Evolutionary conservation across 2,329 filamentous ascomycete genomes (phyloP).

Genomic region (Capronia americana): DNA sequence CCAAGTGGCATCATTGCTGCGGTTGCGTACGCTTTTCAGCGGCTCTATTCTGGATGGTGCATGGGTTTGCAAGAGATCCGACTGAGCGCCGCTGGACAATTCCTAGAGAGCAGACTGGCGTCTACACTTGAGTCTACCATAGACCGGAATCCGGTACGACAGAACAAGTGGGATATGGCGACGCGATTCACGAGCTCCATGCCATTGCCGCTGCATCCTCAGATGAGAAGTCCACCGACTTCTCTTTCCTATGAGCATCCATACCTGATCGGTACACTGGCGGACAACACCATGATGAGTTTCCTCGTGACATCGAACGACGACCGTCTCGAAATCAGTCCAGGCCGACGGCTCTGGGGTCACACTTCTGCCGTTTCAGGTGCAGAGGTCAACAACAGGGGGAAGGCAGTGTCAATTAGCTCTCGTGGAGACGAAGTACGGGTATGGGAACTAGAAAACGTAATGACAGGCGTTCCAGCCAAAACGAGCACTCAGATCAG

Average conservation of each 20-base stretch:
- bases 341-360: constrained; percentile 81
- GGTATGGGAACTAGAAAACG: constrained; percentile 86
- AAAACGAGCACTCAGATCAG: constrained; percentile 63
- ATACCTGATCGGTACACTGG: constrained; percentile 81
- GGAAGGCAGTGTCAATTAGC: constrained; percentile 90
- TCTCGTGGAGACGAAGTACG: constrained; percentile 77
- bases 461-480: constrained; percentile 43
- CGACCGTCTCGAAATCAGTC: constrained; percentile 69
- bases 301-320: constrained; percentile 79
- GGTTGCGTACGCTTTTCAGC: constrained; percentile 83
- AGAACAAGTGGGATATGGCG: constrained; percentile 32
- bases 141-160: background rate
- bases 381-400: constrained; percentile 80
- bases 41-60: constrained; percentile 80
- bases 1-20: constrained; percentile 72
- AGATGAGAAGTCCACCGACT: constrained; percentile 58
- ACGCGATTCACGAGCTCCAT: constrained; percentile 38
- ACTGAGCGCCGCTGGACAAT: constrained; percentile 25
- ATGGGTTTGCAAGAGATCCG: constrained; percentile 90
- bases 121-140: constrained; percentile 38
- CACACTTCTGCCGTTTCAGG: constrained; percentile 89
- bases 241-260: constrained; percentile 78
- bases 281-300: constrained; percentile 85
- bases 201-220: constrained; percentile 46
- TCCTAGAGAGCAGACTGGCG: constrained; percentile 33